Conservation (phyloP, 2,329 filamentous ascomycete genomes). For the Zymoseptoria tritici region DNA sequence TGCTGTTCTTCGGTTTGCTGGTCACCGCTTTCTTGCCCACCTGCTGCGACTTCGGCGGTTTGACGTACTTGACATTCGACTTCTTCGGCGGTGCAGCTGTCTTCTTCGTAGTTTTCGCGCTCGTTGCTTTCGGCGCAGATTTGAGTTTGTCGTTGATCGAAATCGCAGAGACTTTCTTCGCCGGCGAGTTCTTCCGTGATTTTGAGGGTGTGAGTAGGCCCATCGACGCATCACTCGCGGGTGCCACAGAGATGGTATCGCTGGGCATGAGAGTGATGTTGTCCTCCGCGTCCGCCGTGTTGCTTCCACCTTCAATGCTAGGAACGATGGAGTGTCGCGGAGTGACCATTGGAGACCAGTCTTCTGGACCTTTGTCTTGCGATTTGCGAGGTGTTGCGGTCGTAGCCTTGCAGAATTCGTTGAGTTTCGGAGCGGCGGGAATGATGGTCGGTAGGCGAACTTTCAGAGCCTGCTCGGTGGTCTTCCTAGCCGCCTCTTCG, state of each 20-base stretch:
- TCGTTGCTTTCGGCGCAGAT: slow-evolving; percentile 8
- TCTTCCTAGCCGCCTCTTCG: slow-evolving; percentile 38
- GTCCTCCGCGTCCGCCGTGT: slow-evolving; percentile 16
- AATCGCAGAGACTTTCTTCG: slow-evolving; percentile 12
- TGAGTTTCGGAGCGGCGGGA: slow-evolving; percentile 18
- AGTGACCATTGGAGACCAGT: slow-evolving; percentile 16
- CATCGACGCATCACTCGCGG: background rate
- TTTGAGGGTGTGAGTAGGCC: slow-evolving; percentile 30
- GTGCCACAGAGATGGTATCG: slow-evolving; percentile 1
- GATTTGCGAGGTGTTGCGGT: slow-evolving; percentile 17
- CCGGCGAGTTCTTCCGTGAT: slow-evolving; percentile 21
- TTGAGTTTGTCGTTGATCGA: slow-evolving; percentile 18
- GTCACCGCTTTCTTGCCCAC: slow-evolving; percentile 9
- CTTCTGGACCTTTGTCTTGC: slow-evolving; percentile 9
- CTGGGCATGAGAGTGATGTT: slow-evolving; percentile 14
- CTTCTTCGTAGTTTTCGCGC: slow-evolving; percentile 9
- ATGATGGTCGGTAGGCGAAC: slow-evolving; percentile 14
- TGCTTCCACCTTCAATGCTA: slow-evolving; percentile 20
- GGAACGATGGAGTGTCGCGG: slow-evolving; percentile 13
- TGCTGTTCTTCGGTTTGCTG: slow-evolving; percentile 9
- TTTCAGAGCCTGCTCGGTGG: slow-evolving; percentile 26
- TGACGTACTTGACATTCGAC: slow-evolving; percentile 20
- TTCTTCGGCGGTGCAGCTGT: slow-evolving; percentile 12
- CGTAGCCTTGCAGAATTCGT: slow-evolving; percentile 27
- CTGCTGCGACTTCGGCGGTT: slow-evolving; percentile 14